Evolutionary conservation across 179 eudicot genomes (phyloP).

Genomic region (Beta macrorhiza): DNA sequence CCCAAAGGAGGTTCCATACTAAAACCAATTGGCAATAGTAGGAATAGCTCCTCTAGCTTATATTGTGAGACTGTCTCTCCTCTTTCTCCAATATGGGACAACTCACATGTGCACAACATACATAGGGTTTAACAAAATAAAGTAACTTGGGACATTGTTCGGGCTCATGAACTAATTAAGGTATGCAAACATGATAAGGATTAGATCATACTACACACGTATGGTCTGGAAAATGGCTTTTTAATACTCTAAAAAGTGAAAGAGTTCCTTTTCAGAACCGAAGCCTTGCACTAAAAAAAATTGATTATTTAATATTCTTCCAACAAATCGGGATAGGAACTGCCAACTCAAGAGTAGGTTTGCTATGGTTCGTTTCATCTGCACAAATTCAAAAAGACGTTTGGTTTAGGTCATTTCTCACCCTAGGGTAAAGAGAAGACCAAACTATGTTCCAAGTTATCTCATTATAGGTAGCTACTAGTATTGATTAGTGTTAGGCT

Average conservation of each 20-base stretch:
- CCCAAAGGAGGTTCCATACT: too few relatives aligned
- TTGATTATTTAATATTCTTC: background rate
- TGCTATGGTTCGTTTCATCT: constrained; percentile 6
- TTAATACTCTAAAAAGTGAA: background rate
- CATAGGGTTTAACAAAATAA: too few relatives aligned
- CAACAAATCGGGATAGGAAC: background rate
- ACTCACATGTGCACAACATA: too few relatives aligned
- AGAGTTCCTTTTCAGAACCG: background rate
- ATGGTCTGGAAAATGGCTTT: background rate
- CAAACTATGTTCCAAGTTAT: background rate
- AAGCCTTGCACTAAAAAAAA: too few relatives aligned
- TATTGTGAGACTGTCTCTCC: too few relatives aligned
- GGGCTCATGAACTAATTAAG: too few relatives aligned
- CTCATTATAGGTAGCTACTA: constrained; percentile 5
- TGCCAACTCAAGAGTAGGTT: constrained; percentile 12
- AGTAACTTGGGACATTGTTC: too few relatives aligned
- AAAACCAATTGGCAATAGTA: too few relatives aligned
- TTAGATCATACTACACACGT: too few relatives aligned
- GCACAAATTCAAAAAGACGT: constrained; percentile 6
- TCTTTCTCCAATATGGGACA: too few relatives aligned
- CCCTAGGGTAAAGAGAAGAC: background rate
- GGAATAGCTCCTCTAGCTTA: too few relatives aligned
- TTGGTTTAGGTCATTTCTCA: constrained; percentile 33
- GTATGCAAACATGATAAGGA: too few relatives aligned
- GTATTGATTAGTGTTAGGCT: constrained; percentile 23